phyloP scores from a whole-genome alignment of 1,139 yeast genomes.

The Meyerozyma athensensis region DNA sequence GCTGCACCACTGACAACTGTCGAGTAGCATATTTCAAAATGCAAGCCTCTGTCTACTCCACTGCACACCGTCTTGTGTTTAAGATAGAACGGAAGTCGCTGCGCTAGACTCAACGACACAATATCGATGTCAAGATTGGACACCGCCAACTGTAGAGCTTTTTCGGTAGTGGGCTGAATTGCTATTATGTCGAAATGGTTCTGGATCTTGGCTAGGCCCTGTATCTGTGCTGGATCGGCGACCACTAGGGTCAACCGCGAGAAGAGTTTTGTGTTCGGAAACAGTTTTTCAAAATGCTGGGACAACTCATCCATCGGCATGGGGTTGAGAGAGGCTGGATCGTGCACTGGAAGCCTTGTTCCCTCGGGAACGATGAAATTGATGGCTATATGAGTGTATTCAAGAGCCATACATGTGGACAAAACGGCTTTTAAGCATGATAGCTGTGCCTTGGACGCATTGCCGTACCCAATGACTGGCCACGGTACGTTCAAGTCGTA shows the following conservation, averaged over 20 bases:
- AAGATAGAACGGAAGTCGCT: conserved; percentile 68
- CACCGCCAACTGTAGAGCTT: conserved; percentile 70
- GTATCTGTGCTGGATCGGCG: conserved; percentile 75
- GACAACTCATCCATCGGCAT: conserved; percentile 25
- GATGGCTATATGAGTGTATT: conserved; percentile 70
- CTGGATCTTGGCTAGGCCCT: conserved; percentile 58
- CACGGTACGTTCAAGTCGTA: conserved; percentile 81
- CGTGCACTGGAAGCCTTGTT: conserved; percentile 50
- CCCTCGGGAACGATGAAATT: conserved; percentile 59
- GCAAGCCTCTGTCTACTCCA: conserved; percentile 78
- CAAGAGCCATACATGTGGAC: conserved; percentile 55
- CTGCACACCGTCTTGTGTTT: conserved; percentile 82
- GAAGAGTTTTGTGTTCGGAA: conserved; percentile 47
- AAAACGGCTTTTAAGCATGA: conserved; percentile 44
- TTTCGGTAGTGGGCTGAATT: conserved; percentile 75
- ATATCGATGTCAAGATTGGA: conserved; percentile 74
- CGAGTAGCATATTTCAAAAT: conserved; percentile 73
- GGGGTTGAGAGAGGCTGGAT: conserved; percentile 33
- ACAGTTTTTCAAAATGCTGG: conserved; percentile 24
- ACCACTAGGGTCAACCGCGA: conserved; percentile 71
- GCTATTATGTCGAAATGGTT: conserved; percentile 74
- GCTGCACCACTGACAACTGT: conserved; percentile 45
- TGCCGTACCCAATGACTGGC: conserved; percentile 55
- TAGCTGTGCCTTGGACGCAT: conserved; percentile 40
- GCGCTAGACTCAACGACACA: conserved; percentile 64